Percentiles rank a stretch among this genome's conserved stretches.
These are phyloP conservation scores for Leccinum ochraceum DNA, from an alignment of 768 basidiomycete species.

Conservation along the genomic window DNA sequence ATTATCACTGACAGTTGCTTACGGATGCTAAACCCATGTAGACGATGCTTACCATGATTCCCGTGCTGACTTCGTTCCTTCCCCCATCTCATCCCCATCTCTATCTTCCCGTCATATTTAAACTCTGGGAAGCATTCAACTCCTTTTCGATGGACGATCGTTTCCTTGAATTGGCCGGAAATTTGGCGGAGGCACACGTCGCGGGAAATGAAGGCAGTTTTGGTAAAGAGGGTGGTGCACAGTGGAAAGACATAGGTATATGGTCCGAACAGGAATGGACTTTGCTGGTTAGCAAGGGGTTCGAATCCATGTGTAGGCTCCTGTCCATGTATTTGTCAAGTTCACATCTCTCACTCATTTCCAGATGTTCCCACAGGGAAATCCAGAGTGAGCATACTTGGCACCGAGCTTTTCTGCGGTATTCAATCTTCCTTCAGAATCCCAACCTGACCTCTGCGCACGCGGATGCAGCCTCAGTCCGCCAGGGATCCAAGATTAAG, in stretches of 20 bases:
- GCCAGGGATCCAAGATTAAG: constrained; percentile 62
- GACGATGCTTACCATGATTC: constrained; percentile 71
- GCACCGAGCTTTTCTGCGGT: not conserved
- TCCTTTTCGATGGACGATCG: constrained; percentile 74
- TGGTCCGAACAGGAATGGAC: constrained; percentile 86
- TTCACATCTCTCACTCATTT: constrained; percentile 40
- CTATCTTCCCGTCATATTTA: constrained; percentile 73
- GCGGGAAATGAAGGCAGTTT: constrained; percentile 56
- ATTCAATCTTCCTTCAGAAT: constrained; percentile 41
- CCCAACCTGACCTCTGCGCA: constrained; percentile 65
- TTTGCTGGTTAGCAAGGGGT: constrained; percentile 76
- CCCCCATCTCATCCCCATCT: constrained; percentile 64
- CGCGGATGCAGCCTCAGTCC: constrained; percentile 64
- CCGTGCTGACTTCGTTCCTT: constrained; percentile 77
- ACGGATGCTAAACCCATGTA: constrained; percentile 29
- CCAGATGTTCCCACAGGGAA: constrained; percentile 53
- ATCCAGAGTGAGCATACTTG: constrained; percentile 48
- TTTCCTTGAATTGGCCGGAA: constrained; percentile 68
- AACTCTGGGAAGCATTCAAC: constrained; percentile 78
- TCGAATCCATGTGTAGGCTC: constrained; percentile 71
- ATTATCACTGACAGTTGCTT: not conserved
- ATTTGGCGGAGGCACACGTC: constrained; percentile 72
- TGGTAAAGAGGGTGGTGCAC: constrained; percentile 55
- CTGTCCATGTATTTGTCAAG: constrained; percentile 1
- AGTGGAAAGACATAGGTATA: constrained; percentile 86